Base-by-base conservation (phyloP, 2,329 filamentous ascomycete genomes). In the Botrytis aclada region DNA sequence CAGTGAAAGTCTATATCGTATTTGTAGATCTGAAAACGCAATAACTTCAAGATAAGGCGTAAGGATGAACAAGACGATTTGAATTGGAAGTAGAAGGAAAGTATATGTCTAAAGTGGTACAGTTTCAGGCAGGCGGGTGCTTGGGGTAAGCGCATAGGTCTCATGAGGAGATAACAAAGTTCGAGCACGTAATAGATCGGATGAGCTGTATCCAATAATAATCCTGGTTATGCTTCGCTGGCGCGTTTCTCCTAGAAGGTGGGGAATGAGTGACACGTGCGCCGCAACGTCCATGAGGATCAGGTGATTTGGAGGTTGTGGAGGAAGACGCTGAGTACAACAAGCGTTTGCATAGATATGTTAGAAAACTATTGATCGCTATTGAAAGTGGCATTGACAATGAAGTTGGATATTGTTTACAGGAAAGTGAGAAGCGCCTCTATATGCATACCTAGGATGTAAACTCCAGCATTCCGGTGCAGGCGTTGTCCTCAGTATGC, bases 181-280 rank as follows among this genome's bases (percentile, higher is more conserved):
- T 47, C 18, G 10, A 67, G 65, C 65, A 67, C 65, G 65, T 67
- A 67, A 67, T 67, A 56, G 45, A 67, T 67, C 47, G 47, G 47
- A 41, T 56, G 65, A 32, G 12, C 1, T 22, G 47, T 67, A 14
- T 29, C 65, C 65, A 67, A 67, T 56, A 8, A 67, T 22, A 14
- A 41, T 39, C 47, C 32, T 39, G 45, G 47, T 41, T 18, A 29
- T 56, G 18, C 41, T 54, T 67, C 22, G 45, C 64, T 67, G 34
- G 45, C 45, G n/a, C n/a, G 37, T 41, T 62, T 62, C 37, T 63
- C 37, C 25, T 14, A 22, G 37, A 63, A 43, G 25, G 39, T 32
- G 61, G 39, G 37, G 58, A 4, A 8, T 41, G 14, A 20, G 29
- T 12, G 60, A 39, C 43, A 29, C 37, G 61, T 63, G 61, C 61